Evolutionary conservation across 768 basidiomycete species (phyloP), one percentile per base, ranked within the genome.

Genomic region (Rhodotorula diobovata): DNA sequence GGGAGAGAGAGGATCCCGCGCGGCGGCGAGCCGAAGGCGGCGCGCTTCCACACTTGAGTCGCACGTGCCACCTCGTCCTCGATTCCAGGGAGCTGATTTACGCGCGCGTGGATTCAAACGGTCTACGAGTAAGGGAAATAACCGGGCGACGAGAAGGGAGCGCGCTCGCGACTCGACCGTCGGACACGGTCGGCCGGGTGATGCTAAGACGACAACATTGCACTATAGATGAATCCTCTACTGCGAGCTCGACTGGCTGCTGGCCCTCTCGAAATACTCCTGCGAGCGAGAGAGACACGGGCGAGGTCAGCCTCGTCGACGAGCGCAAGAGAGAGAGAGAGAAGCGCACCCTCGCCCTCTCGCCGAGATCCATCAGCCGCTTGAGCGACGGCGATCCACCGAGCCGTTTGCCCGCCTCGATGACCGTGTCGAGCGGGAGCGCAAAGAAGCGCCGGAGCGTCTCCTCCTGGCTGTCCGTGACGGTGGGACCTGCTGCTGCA

Each of bases 371-470:
- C 62, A 67, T 68, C 53, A 72, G 37, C 30, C 71, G 56, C 15
- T 59, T 45, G 34, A 68, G 51, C 32, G 71, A 60, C 23, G 58
- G 46, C 32, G 66, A 54, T 0, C 70, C 69, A 2, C 66, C 66
- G 54, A 68, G 30, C 20, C 50, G 43, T 39, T 56, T 51, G 35
- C 57, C 58, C 16, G 63, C 35, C 12, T 61, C 51, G 18, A 63
- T 62, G 32, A 63, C 71, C 34, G 63, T 64, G 35, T 65, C 71
- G 45, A 72, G 32, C 28, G 71, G 71, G 16, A 72, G 63, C 14
- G 45, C 25, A 10, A 72, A 57, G 18, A 72, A 63, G 34, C 67
- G 63, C 10, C 71, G 66, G 28, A 65, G 39, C 16, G 54, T 46
- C 28, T 72, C 66, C 34, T 71, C 70, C 50, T 32, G 55, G 15